phyloP scores from a whole-genome alignment of 2,329 filamentous ascomycete genomes.

The Sporothrix brasiliensis region DNA sequence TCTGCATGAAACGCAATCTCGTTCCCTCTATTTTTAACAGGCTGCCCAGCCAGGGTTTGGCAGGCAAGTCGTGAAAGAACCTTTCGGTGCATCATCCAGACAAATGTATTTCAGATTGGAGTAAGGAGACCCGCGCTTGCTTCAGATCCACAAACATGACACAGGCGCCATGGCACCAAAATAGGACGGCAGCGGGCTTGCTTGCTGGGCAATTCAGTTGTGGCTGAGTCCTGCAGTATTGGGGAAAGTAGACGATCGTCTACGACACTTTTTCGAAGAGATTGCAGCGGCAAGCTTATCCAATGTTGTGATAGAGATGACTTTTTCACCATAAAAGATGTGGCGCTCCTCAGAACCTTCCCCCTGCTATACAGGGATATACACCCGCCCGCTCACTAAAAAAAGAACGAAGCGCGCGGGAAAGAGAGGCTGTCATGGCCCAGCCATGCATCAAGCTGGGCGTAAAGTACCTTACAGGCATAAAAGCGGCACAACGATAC shows the following conservation, averaged over 20 bases:
- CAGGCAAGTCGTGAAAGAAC: neutral
- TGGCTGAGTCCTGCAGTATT: conserved; percentile 20
- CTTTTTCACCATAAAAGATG: neutral
- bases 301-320: conserved; percentile 7
- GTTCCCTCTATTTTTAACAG: conserved; percentile 9
- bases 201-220: neutral
- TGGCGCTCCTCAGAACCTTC: conserved; percentile 8
- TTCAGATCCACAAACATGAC: conserved; percentile 18
- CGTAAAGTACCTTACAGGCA: neutral
- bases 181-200: neutral
- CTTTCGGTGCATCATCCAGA: too few species aligned
- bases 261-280: neutral
- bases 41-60: neutral
- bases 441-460: neutral
- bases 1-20: neutral
- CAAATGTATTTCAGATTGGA: neutral
- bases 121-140: conserved; percentile 5
- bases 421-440: neutral
- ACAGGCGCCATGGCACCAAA: neutral
- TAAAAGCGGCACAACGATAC: neutral
- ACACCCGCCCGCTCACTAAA: conserved; percentile 16
- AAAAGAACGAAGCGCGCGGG: conserved; percentile 27
- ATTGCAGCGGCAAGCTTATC: conserved; percentile 11
- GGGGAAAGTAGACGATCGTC: neutral
- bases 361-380: neutral